Base-by-base conservation (phyloP, 2,329 filamentous ascomycete species). In the Corniculantispora saksenae region DNA sequence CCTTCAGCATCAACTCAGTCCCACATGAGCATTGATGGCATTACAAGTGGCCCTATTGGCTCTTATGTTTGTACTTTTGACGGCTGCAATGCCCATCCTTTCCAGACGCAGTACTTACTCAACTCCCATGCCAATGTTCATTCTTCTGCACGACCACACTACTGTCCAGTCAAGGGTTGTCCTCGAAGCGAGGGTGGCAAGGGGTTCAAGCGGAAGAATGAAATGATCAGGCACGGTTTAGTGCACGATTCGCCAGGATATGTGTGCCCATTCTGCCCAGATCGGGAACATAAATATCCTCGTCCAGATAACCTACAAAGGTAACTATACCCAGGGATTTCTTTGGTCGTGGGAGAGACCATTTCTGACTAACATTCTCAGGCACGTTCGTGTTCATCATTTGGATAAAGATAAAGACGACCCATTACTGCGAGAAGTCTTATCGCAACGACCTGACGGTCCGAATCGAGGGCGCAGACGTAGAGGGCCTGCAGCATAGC, bases 181-280 rank as follows among this genome's bases (percentile, higher is more conserved):
- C 80, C 86, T n/a, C 82, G 88, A 59, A 85, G 84, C 57, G 84
- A 88, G 72, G 84, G 85, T 2, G 88, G 88, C 4, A 89, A 87
- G 69, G 89, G 89, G 0, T 91, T 91, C 75, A 91, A 91, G 75
- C 82, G 89, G 65, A 91, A 90, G 74, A 91, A 91, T 69, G 89
- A 91, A 74, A 90, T 91, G 88, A 90, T 90, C 55, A 79, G 88
- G 32, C 88, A 91, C 73, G 94, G 94, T 1, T 84, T 98, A 3
- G 95, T 98, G 4, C 95, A 99, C 73, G 90, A 93, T 69, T 97
- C 93, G 9, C 95, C 95, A 1, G 94, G 94, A 66, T 99, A 98
- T 73, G 89, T 97, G 35, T 99, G 95, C 76, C 95, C 95, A 0
- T 98, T 97, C 74, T 99, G 95, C 76, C 91, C 93, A 1, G 93